Base-by-base conservation (phyloP, 1,284 basidiomycete genomes). In the Pascua sp. region DNA sequence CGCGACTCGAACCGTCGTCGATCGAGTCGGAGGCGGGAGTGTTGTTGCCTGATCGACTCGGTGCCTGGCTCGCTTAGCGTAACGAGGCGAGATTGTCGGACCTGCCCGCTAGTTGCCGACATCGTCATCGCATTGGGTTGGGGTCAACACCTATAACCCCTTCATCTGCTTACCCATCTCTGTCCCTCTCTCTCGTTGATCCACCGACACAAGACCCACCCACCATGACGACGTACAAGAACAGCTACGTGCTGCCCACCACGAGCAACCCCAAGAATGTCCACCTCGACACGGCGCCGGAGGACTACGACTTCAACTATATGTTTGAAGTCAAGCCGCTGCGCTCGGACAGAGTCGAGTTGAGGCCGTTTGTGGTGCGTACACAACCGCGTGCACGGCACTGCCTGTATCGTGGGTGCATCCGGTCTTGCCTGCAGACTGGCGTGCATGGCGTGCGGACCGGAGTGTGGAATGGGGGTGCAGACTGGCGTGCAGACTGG, bases 251-350 rank as follows among this genome's bases (percentile, higher is more conserved):
- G 24, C 55, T 62, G 7, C 43, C 63, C n/a, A 8, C 24, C 11
- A 40, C n/a, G 36, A 37, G 43, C 11, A 47, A 63, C 7, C 62
- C 66, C 9, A 32, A 46, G 17, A 67, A 70, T 41, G 51, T 63
- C 15, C 66, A 72, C 50, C 58, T 61, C 32, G 47, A 66, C 18
- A 76, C 74, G 7, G 66, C 66, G 8, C 55, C 60, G 2, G 70
- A 70, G 38, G 62, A 67, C 16, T 77, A 77, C 53, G 76, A 77
- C 61, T 65, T 67, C 55, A 76, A 77, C 67, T 77, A 66, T 51
- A 63, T 68, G 16, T 72, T 71, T 52, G 57, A 59, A 5, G 67
- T 71, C 42, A 64, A 60, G 49, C n/a, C 50, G 2, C 63, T 76
- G 41, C 52, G 52, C 11, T 69, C 68, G 11, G 67, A 73, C 51